A percentile compares a stretch with the other conserved stretches of the same genome.
Evolutionary conservation across 163 green algal species (phyloP).

Genomic region (Volvox carteri): DNA sequence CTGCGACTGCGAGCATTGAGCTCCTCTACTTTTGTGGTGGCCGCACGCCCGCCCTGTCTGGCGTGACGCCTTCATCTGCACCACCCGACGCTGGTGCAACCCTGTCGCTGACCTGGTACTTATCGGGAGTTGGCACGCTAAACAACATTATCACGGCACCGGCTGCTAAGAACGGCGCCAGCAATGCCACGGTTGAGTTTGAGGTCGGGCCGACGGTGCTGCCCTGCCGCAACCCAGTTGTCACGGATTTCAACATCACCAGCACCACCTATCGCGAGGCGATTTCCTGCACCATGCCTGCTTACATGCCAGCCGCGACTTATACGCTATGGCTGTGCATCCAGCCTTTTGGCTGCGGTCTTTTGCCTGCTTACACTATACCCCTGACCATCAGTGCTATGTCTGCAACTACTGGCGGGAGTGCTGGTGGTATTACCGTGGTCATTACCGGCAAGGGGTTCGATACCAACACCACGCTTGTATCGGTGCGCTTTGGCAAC

Average conservation of each 20-base stretch:
- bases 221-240: constrained; percentile 37
- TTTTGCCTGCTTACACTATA: constrained; percentile 1
- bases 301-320: constrained; percentile 51
- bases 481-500: constrained; percentile 38
- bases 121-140: constrained; percentile 3
- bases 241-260: constrained; percentile 14
- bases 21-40: constrained; percentile 8
- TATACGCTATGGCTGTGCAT: constrained; percentile 59
- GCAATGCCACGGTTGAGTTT: constrained; percentile 36
- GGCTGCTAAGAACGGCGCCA: neutral
- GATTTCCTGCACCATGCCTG: constrained; percentile 58
- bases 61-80: neutral
- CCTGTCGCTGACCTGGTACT: constrained; percentile 14
- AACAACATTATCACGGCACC: constrained; percentile 4
- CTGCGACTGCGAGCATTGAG: neutral
- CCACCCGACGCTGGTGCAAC: neutral
- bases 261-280: constrained; percentile 44
- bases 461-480: constrained; percentile 13
- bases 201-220: neutral
- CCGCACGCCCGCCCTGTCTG: constrained; percentile 1
- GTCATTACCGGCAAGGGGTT: constrained; percentile 69
- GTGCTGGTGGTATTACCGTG: constrained; percentile 67
- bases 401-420: constrained; percentile 22
- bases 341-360: constrained; percentile 43
- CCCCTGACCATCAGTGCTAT: constrained; percentile 28